Conservation (phyloP, 2,329 filamentous ascomycete genomes). For the Phialemoniopsis sp. region DNA sequence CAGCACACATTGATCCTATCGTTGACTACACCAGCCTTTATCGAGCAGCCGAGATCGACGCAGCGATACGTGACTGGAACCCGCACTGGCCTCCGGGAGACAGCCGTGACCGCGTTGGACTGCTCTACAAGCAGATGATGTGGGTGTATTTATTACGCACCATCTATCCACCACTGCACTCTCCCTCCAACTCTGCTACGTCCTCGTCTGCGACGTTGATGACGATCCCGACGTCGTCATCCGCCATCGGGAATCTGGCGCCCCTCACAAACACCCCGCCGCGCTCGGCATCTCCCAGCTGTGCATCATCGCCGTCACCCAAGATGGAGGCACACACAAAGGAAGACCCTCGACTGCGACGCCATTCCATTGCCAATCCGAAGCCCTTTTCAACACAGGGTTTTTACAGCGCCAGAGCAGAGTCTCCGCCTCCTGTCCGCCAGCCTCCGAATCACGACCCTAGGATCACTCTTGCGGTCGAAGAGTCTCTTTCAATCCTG, state of each 20-base stretch:
- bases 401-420: conserved; percentile 12
- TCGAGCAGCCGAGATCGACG: conserved; percentile 71
- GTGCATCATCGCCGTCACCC: conserved; percentile 24
- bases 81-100: conserved; percentile 58
- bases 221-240: conserved; percentile 6
- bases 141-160: conserved; percentile 62
- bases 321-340: conserved; percentile 7
- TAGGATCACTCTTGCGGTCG: conserved; percentile 49
- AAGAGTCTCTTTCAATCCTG: conserved; percentile 51
- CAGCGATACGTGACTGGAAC: conserved; percentile 69
- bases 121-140: conserved; percentile 63
- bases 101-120: conserved; percentile 48
- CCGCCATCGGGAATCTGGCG: conserved; percentile 7
- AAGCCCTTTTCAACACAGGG: conserved; percentile 9
- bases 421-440: conserved; percentile 41
- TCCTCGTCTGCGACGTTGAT: conserved; percentile 9
- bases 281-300: conserved; percentile 22
- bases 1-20: conserved; percentile 56
- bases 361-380: conserved; percentile 17
- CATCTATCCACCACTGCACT: conserved; percentile 46
- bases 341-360: conserved; percentile 4
- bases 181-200: conserved; percentile 9
- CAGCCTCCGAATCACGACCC: conserved; percentile 44
- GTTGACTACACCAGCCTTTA: conserved; percentile 72
- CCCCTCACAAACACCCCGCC: conserved; percentile 18